Evolutionary conservation across 495 filamentous ascomycete genomes (phyloP), one percentile per base, ranked within the genome.

Genomic region (Daldinia vernicosa): DNA sequence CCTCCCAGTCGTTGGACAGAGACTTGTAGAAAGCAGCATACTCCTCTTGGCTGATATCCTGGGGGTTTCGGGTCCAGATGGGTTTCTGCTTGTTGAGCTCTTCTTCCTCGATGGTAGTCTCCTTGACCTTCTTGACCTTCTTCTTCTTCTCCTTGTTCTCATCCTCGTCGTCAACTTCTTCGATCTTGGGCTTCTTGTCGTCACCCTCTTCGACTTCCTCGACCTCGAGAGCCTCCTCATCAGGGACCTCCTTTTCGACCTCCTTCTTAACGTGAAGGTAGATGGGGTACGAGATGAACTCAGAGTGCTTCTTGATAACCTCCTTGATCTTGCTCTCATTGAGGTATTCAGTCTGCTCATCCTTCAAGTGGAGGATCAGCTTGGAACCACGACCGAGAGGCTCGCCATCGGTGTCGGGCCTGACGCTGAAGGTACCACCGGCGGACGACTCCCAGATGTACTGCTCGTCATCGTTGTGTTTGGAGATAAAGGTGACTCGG

Each of bases 281-380:
- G 89, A 99, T 99, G 74, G 95, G 95, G 89, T 99, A 99, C 59
- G 96, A 98, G 88, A 99, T 99, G 91, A 99, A 99, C 88, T 99
- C 95, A 82, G 95, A 98, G 91, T 99, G 95, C 92, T 99, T 99
- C 93, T 98, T 98, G 85, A 99, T 93, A 71, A 99, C 94, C 89
- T 99, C 95, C 92, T 99, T 99, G 87, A 99, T 93, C 88, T 95
- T 94, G 87, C 89, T 89, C 89, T 98, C 95, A 83, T 98, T 95
- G 77, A 98, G 90, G 88, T 97, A 99, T 83, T 98, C 95, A 67
- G 84, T 88, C 87, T 98, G 95, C 90, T 98, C 95, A 78, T 99
- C 95, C 91, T 99, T 99, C 76, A 99, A 87, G 87, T 98, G 91
- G 61, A 99, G 92, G 83, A 98, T 90, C 78, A 99, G 95, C 90